A percentile compares a stretch with the other conserved stretches of the same genome.
phyloP scores from a whole-genome alignment of 495 filamentous ascomycete genomes.

The Penicillium maclennaniae region DNA sequence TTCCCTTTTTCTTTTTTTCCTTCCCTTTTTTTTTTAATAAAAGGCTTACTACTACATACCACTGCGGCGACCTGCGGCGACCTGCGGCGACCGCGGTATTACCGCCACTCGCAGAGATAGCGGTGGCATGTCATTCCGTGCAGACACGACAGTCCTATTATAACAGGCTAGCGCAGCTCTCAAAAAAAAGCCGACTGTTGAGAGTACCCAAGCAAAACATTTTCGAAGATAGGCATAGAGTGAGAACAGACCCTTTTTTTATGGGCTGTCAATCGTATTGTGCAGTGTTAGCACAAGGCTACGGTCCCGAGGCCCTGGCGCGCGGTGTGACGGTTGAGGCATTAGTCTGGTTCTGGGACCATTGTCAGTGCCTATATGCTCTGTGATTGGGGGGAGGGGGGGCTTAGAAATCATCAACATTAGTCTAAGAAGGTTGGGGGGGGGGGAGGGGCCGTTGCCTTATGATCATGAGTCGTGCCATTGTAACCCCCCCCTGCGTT shows the following conservation, averaged over 20 bases:
- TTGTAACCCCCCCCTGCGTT: no score
- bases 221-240: background rate
- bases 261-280: background rate
- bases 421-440: background rate
- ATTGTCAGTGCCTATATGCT: constrained; percentile 9
- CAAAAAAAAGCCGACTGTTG: background rate
- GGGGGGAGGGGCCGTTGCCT: background rate
- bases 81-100: no score
- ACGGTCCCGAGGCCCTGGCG: constrained; percentile 15
- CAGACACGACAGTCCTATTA: background rate
- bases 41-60: no score
- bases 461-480: no score
- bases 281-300: constrained; percentile 9
- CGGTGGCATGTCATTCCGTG: background rate
- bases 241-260: background rate
- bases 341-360: constrained; percentile 12
- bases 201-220: no score
- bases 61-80: no score
- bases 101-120: background rate
- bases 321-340: constrained; percentile 21
- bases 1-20: no score
- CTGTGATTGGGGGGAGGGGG: constrained; percentile 19
- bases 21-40: no score
- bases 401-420: background rate
- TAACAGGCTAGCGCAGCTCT: background rate